Conservation (phyloP, 768 basidiomycete species). For the Pholiota microspora region DNA sequence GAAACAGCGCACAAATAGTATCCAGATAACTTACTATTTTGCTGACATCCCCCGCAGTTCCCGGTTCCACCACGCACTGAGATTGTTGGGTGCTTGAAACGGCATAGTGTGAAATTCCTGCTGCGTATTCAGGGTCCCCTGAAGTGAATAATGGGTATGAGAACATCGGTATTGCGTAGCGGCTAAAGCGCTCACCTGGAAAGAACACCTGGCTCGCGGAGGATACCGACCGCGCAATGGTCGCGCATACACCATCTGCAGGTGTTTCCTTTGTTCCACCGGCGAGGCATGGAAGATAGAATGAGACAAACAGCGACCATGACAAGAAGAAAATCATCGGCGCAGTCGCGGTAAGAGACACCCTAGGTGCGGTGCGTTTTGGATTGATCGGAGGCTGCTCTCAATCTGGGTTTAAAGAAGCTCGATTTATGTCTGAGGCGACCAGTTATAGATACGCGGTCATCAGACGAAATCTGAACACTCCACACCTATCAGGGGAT, state of each 20-base stretch:
- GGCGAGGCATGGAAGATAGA: too few species aligned
- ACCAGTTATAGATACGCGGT: too few species aligned
- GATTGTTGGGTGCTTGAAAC: conserved; percentile 15
- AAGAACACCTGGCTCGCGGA: conserved; percentile 7
- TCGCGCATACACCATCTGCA: background rate
- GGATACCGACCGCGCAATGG: background rate
- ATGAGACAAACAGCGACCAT: too few species aligned
- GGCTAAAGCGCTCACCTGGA: conserved; percentile 2
- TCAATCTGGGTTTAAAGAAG: too few species aligned
- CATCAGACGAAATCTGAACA: too few species aligned
- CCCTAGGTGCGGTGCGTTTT: too few species aligned
- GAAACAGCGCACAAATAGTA: background rate
- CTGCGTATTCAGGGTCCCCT: conserved; percentile 31
- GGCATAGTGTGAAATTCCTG: conserved; percentile 51
- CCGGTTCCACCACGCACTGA: conserved; percentile 13
- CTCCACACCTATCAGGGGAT: too few species aligned
- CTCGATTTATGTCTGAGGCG: too few species aligned
- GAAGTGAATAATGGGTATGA: background rate
- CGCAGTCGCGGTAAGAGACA: too few species aligned
- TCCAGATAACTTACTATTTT: conserved; percentile 4
- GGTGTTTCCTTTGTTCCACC: too few species aligned
- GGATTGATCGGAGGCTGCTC: too few species aligned
- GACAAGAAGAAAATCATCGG: too few species aligned
- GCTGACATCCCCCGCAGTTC: conserved; percentile 7
- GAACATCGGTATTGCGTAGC: background rate